Conservation (phyloP, 78 protist genomes). For the Dictyostelium capitatum region DNA sequence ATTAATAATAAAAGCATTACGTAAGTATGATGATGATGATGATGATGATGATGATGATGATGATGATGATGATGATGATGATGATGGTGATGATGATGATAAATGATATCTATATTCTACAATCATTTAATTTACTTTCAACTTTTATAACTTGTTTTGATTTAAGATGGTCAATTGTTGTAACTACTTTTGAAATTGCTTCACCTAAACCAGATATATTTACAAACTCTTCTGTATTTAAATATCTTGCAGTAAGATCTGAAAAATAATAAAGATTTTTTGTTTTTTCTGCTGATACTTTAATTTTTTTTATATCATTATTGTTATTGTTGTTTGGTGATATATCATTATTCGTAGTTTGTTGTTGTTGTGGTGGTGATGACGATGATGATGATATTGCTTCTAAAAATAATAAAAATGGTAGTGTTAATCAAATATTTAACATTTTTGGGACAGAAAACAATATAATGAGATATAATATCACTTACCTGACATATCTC, state of each 20-base stretch:
- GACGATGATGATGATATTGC: neutral
- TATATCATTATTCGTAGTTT: neutral
- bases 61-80: no score
- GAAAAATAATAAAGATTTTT: slow-evolving; percentile 47
- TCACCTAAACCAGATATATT: slow-evolving; percentile 74
- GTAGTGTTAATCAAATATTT: no score
- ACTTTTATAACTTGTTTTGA: slow-evolving; percentile 43
- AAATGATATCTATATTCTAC: neutral
- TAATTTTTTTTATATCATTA: slow-evolving; percentile 29
- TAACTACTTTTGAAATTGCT: slow-evolving; percentile 58
- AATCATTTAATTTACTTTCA: no score
- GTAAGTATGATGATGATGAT: no score
- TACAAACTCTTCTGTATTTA: slow-evolving; percentile 39
- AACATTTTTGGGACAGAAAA: no score
- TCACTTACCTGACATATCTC: no score
- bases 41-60: no score
- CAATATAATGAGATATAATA: no score
- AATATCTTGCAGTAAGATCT: slow-evolving; percentile 56
- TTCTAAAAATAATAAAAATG: no score
- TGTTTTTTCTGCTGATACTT: slow-evolving; percentile 38
- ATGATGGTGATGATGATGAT: neutral
- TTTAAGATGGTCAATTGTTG: slow-evolving; percentile 45
- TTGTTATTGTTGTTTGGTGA: neutral
- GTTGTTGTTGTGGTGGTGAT: neutral
- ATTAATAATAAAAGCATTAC: neutral